Evolutionary conservation across 768 basidiomycete species (phyloP), one percentile per base, ranked within the genome.

Genomic region (Boletus edulis): DNA sequence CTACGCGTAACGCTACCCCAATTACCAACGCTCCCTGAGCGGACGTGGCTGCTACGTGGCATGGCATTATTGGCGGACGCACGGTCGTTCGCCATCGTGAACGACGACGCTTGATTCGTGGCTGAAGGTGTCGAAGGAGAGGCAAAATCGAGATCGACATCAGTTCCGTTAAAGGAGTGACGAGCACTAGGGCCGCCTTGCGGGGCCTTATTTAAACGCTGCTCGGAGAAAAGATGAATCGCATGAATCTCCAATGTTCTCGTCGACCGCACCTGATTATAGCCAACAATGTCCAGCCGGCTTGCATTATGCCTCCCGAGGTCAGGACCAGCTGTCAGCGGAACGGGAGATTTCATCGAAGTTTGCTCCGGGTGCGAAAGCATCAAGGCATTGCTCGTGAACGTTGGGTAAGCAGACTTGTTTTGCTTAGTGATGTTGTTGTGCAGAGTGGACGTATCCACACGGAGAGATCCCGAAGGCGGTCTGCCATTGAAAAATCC

Each of bases 321-420:
- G 72, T 92, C 90, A 59, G 90, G 91, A 47, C 89, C 91, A 54
- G 90, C 90, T 54, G 90, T 93, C 57, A 90, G 81, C 35, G 90
- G 91, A 46, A 84, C 86, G 53, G 89, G 89, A 20, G 87, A 88
- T 67, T 87, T 83, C 55, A 81, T 77, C 18, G 80, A 72, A 27
- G 79, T 70, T 46, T 82, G 83, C 43, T 88, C 87, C 44, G 79
- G 77, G 14, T 73, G 66, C n/a, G 72, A 67, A 52, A 87, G 84
- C 51, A 84, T 78, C 52, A 73, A 53, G 12, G 73, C 70, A 55
- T 81, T 81, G 54, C 75, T 70, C 22, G 80, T 63, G 63, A 80
- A 81, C 14, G 77, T 76, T 5, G 91, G 90, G 63, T 88, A 92
- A 1, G 90, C 90, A 10, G 90, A 91, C 71, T 93, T 93, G 74